Base-by-base conservation (phyloP, 2,329 filamentous ascomycete species). In the Hortaea sp. region DNA sequence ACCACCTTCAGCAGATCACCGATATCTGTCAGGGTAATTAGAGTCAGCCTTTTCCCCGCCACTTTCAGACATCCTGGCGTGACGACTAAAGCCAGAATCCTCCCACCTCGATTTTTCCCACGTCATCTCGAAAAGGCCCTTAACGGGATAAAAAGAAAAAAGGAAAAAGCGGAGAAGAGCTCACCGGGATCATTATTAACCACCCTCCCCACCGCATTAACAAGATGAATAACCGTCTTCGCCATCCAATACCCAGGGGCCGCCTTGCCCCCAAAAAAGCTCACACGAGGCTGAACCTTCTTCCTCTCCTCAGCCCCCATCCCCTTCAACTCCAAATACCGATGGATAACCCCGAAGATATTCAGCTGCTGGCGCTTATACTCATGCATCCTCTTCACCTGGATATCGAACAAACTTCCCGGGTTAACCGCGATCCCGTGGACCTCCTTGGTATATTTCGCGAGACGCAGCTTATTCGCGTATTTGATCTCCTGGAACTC, bases 201-300 rank as follows among this genome's bases (percentile, higher is more conserved):
- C 2, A 97, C 85, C 11, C 71, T 4, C 88, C 88, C 88, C 28
- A 97, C 92, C 51, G 82, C 84, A 72, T 95, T 97, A 73, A 98
- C 82, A 47, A 98, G 78, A 64, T 97, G 90, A 58, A 98, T 98
- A 41, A 64, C 54, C 37, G 92, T 94, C 78, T 98, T 98, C 34
- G 92, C 92, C 92, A 97, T 98, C 92, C 92, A 98, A 74, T 98
- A 98, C 11, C 92, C 92, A 0, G 92, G 92, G 1, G 92, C 92
- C 28, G 92, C 92, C 71, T 98, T 98, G 59, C 92, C 92, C 63
- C 92, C 92, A 64, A 98, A 97, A 66, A 98, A 94, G 47, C 85
- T 92, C 7, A 97, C 92, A 43, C 90, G 84, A 11, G 89, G 88
- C 39, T 83, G 78, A 50, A 86, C 76, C 70, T 92, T 92, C 76